A percentile compares a stretch with the other conserved stretches of the same genome.
phyloP scores from a whole-genome alignment of 306 rosid genomes.

The Fagus crenata region DNA sequence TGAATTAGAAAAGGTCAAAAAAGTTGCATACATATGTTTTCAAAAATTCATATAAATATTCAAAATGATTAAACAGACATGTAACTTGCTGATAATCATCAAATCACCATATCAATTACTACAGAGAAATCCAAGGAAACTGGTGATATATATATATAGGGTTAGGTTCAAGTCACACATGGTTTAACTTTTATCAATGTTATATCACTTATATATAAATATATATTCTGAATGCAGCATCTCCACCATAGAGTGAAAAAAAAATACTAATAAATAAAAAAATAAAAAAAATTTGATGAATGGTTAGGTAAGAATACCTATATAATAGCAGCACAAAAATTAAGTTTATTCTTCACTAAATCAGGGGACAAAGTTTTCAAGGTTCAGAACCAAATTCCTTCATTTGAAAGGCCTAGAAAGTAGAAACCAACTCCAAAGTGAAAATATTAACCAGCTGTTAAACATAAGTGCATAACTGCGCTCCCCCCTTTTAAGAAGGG shows the following conservation, averaged over 20 bases:
- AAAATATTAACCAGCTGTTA: background rate
- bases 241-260: background rate
- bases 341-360: background rate
- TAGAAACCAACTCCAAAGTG: background rate
- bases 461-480: background rate
- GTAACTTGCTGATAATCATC: background rate
- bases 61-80: background rate
- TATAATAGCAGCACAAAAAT: background rate
- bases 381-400: background rate
- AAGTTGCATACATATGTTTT: background rate
- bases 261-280: no score
- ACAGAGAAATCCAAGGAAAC: background rate
- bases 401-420: background rate
- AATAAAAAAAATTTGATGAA: background rate
- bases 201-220: no score
- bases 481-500: background rate
- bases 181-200: no score
- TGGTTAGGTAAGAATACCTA: background rate
- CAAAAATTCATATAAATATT: background rate
- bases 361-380: background rate
- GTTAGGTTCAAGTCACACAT: background rate
- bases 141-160: background rate
- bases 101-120: background rate
- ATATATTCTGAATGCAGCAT: background rate
- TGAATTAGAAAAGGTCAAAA: slow-evolving; percentile 29